Evolutionary conservation across 2,329 filamentous ascomycete species (phyloP).

Genomic region (Orbilia quercus): DNA sequence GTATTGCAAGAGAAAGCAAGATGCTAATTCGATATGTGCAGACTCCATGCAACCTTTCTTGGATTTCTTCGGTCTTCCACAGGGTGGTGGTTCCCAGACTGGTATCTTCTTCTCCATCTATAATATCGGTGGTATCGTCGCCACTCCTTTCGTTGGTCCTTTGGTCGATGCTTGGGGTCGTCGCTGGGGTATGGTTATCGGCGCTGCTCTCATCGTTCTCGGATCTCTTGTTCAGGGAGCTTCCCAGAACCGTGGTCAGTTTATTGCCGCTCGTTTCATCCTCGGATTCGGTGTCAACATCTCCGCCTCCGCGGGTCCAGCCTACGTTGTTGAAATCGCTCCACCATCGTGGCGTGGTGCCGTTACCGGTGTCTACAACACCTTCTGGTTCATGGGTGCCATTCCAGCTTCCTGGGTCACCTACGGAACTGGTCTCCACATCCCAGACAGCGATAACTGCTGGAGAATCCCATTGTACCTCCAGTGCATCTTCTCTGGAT

Average conservation of each 20-base stretch:
- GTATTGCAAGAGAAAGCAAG: background rate
- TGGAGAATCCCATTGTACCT: slow-evolving; percentile 68
- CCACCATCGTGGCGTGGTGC: slow-evolving; percentile 67
- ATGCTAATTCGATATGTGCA: slow-evolving; percentile 58
- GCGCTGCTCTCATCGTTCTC: slow-evolving; percentile 64
- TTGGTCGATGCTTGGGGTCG: slow-evolving; percentile 67
- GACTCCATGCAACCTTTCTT: slow-evolving; percentile 66
- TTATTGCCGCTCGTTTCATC: slow-evolving; percentile 71
- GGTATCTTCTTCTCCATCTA: slow-evolving; percentile 69
- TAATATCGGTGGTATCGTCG: slow-evolving; percentile 67
- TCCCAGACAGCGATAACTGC: slow-evolving; percentile 64
- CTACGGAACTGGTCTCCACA: slow-evolving; percentile 66
- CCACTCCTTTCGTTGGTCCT: slow-evolving; percentile 66
- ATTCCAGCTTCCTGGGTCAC: slow-evolving; percentile 67
- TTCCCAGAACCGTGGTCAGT: slow-evolving; percentile 63
- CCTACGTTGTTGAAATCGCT: slow-evolving; percentile 65
- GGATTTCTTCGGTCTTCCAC: slow-evolving; percentile 62
- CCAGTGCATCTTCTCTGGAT: slow-evolving; percentile 67
- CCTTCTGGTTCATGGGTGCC: slow-evolving; percentile 65
- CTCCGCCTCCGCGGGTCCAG: slow-evolving; percentile 65
- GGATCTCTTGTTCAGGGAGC: slow-evolving; percentile 67
- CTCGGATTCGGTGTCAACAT: slow-evolving; percentile 70
- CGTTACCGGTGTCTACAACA: slow-evolving; percentile 67
- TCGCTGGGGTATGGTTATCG: slow-evolving; percentile 66
- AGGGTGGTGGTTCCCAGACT: slow-evolving; percentile 66